These are phyloP conservation scores for Neonectria ditissima DNA, from an alignment of 2,329 filamentous ascomycete species.

Conservation along the genomic window DNA sequence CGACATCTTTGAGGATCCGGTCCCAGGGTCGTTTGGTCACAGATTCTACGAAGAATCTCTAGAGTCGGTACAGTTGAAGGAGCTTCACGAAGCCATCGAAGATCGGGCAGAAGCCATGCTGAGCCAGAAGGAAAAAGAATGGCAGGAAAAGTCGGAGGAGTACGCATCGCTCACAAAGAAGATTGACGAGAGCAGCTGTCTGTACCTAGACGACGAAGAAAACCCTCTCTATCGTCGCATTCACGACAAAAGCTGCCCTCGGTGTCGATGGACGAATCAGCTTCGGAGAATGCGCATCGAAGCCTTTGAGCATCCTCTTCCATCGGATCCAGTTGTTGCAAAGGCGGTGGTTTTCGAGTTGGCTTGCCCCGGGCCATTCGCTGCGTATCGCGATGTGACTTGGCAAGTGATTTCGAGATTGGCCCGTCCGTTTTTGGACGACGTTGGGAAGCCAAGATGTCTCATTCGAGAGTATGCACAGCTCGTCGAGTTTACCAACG, in stretches of 20 bases:
- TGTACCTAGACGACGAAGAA: constrained; percentile 42
- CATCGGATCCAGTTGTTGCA: constrained; percentile 43
- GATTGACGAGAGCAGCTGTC: constrained; percentile 48
- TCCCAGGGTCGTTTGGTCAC: constrained; percentile 44
- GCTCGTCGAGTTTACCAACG: constrained; percentile 32
- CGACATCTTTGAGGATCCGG: constrained; percentile 42
- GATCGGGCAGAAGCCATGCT: constrained; percentile 30
- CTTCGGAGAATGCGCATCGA: constrained; percentile 50
- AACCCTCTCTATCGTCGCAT: constrained; percentile 27
- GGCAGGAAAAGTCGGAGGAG: constrained; percentile 43
- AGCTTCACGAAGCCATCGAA: constrained; percentile 42
- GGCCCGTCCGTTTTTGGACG: constrained; percentile 39
- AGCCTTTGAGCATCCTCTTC: constrained; percentile 56
- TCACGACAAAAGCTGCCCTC: constrained; percentile 47
- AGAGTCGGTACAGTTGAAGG: constrained; percentile 26
- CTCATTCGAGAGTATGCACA: constrained; percentile 41
- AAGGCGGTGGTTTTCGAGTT: constrained; percentile 58
- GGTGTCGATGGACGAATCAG: constrained; percentile 49
- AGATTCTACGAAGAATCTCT: constrained; percentile 42
- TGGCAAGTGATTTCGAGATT: constrained; percentile 53
- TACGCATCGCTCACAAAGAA: constrained; percentile 49
- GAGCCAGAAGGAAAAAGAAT: constrained; percentile 48
- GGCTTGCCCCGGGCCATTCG: constrained; percentile 48
- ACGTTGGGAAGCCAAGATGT: constrained; percentile 38
- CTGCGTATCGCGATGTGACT: constrained; percentile 55